Evolutionary conservation across 495 filamentous ascomycete species (phyloP).

Genomic region (Aspergillus olivimuriae): DNA sequence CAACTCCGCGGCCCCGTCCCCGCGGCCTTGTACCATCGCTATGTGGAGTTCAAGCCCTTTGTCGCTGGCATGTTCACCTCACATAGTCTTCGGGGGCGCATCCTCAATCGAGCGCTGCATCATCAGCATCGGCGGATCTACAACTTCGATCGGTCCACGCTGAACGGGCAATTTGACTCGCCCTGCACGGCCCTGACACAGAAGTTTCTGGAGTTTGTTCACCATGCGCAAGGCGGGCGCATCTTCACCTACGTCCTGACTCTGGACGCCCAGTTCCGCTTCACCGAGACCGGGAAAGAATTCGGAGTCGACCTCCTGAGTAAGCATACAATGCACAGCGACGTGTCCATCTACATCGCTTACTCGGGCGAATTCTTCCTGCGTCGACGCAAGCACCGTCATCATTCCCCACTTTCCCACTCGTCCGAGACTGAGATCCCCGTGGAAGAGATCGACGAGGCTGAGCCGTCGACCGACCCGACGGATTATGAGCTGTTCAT

Average conservation of each 20-base stretch:
- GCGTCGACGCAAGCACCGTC: constrained; percentile 50
- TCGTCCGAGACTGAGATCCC: constrained; percentile 18
- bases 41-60: constrained; percentile 86
- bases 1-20: constrained; percentile 83
- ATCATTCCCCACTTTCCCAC: constrained; percentile 16
- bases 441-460: constrained; percentile 34
- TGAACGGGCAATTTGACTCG: constrained; percentile 55
- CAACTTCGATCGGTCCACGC: constrained; percentile 70
- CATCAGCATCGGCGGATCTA: constrained; percentile 86
- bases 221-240: constrained; percentile 75
- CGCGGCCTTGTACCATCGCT: constrained; percentile 72
- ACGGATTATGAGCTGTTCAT: constrained; percentile 79
- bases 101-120: constrained; percentile 79
- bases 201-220: constrained; percentile 79
- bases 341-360: constrained; percentile 83
- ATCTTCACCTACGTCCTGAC: constrained; percentile 92
- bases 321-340: constrained; percentile 94
- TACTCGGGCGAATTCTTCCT: constrained; percentile 93
- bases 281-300: constrained; percentile 91
- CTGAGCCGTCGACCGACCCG: constrained; percentile 47
- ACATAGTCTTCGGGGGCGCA: constrained; percentile 64
- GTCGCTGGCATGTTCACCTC: constrained; percentile 83
- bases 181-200: constrained; percentile 57
- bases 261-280: constrained; percentile 75
- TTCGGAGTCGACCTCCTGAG: constrained; percentile 87